Evolutionary conservation across 257 asterid species (phyloP).

Genomic region (Penstemon eatonii): DNA sequence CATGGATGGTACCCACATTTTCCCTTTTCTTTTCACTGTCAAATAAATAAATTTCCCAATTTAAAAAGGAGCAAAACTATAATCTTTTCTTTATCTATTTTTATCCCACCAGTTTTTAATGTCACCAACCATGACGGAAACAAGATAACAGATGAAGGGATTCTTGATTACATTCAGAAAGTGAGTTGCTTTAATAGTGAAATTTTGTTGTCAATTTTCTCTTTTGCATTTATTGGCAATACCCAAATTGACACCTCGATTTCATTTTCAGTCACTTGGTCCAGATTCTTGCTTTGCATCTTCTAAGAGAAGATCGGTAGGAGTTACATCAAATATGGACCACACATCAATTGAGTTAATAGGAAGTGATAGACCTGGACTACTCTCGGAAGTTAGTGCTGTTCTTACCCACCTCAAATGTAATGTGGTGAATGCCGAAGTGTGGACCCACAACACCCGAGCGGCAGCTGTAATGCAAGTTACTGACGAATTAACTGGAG

Average conservation of each 20-base stretch:
- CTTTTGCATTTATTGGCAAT: constrained; percentile 27
- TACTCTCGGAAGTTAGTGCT: constrained; percentile 98
- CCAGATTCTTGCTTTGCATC: constrained; percentile 97
- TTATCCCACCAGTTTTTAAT: constrained; percentile 65
- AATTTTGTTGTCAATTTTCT: constrained; percentile 12
- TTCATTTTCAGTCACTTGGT: constrained; percentile 78
- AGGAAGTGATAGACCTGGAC: constrained; percentile 91
- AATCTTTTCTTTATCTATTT: background rate
- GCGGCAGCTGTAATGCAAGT: constrained; percentile 97
- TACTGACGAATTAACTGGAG: constrained; percentile 66
- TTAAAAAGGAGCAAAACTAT: constrained; percentile 21
- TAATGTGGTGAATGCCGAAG: constrained; percentile 90
- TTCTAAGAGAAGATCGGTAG: constrained; percentile 88
- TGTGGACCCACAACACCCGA: constrained; percentile 98
- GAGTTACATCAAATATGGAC: constrained; percentile 59
- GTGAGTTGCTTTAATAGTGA: constrained; percentile 42
- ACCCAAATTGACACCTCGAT: constrained; percentile 26
- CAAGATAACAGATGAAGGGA: constrained; percentile 79
- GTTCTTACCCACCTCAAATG: constrained; percentile 87
- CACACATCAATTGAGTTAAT: constrained; percentile 89
- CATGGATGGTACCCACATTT: constrained; percentile 77
- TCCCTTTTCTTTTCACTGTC: background rate
- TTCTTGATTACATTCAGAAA: constrained; percentile 78
- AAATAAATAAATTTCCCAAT: background rate
- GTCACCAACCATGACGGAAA: constrained; percentile 84